A percentile compares a stretch with the other conserved stretches of the same genome.
Evolutionary conservation across 176 grass and related monocot species (phyloP).

Genomic region (Tuctoria greenei): DNA sequence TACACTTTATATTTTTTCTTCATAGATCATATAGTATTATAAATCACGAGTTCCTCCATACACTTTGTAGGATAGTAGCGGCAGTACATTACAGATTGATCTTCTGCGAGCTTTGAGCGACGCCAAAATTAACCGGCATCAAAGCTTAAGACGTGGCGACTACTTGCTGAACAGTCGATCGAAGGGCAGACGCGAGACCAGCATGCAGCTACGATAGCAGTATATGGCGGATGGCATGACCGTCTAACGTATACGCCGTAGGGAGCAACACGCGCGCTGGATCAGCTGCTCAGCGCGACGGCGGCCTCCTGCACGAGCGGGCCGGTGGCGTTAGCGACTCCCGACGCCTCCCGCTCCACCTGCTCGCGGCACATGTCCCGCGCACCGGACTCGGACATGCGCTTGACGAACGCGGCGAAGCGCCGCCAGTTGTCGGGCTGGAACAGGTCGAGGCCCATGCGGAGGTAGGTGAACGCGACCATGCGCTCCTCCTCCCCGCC

Average conservation of each 20-base stretch:
- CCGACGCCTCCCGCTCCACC: slow-evolving; percentile 41
- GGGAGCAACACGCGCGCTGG: too few relatives aligned
- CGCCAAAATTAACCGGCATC: neutral
- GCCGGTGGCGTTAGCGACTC: slow-evolving; percentile 49
- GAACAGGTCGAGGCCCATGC: slow-evolving; percentile 64
- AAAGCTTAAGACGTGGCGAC: neutral
- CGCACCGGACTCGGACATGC: slow-evolving; percentile 42
- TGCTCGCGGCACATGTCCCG: neutral
- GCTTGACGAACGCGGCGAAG: slow-evolving; percentile 63
- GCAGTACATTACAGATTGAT: neutral
- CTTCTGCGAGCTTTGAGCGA: neutral
- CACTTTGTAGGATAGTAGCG: neutral
- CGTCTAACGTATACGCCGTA: neutral
- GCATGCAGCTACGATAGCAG: neutral
- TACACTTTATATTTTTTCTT: neutral
- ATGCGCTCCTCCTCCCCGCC: slow-evolving; percentile 52
- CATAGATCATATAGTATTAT: neutral
- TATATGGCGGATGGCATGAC: neutral
- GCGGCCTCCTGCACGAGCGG: slow-evolving; percentile 58
- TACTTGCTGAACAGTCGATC: neutral
- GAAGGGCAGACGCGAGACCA: neutral
- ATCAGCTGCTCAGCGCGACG: slow-evolving; percentile 48
- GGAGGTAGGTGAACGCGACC: slow-evolving; percentile 85
- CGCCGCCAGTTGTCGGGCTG: slow-evolving; percentile 61
- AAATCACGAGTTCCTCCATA: neutral